Evolutionary conservation across 2,329 filamentous ascomycete genomes (phyloP).

Genomic region (Aurifilum marmelostoma): DNA sequence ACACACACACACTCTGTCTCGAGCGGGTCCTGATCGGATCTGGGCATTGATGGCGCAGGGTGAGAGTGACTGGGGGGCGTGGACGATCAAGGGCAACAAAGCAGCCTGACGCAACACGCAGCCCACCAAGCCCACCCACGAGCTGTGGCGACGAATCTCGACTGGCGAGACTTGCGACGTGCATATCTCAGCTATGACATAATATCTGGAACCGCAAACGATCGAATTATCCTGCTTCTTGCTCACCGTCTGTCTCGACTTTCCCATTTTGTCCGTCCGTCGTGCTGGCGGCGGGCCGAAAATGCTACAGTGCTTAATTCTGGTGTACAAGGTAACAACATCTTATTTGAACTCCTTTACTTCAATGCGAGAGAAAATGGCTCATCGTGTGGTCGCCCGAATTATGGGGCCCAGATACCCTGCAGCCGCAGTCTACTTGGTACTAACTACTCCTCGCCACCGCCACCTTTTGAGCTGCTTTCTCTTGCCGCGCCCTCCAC

Average conservation of each 20-base stretch:
- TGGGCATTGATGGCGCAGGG: background rate
- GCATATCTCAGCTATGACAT: slow-evolving; percentile 11
- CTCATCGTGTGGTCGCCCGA: background rate
- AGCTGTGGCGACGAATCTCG: background rate
- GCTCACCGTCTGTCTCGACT: too few species aligned
- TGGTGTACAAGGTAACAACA: background rate
- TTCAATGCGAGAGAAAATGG: too few species aligned
- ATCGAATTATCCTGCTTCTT: background rate
- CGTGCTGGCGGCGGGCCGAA: too few species aligned
- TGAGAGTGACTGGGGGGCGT: background rate
- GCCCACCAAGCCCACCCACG: slow-evolving; percentile 1
- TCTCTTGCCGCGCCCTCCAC: background rate
- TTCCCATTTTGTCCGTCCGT: background rate
- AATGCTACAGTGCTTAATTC: background rate
- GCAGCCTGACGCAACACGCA: slow-evolving; percentile 8
- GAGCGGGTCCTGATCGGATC: background rate
- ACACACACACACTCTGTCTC: too few species aligned
- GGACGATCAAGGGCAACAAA: slow-evolving; percentile 1
- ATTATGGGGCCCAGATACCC: background rate
- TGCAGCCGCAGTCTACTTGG: too few species aligned
- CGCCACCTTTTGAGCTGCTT: background rate
- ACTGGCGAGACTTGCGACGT: slow-evolving; percentile 3
- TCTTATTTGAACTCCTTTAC: too few species aligned
- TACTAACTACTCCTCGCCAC: background rate
- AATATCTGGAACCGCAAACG: background rate